Base-by-base conservation (phyloP, 2,329 filamentous ascomycete genomes). In the Aspergillus alliaceus region DNA sequence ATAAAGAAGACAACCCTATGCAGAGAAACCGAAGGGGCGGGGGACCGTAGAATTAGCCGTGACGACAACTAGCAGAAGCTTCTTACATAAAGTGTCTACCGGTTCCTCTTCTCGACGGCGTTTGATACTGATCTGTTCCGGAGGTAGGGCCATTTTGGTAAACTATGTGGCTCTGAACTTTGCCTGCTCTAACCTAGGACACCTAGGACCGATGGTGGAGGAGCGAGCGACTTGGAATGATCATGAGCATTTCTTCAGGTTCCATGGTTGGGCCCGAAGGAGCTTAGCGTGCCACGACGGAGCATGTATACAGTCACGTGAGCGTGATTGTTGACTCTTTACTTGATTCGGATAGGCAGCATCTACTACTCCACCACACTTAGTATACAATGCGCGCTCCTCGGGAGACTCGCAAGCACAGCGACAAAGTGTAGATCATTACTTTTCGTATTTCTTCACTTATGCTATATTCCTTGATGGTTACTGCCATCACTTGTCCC, bases 61-160 rank as follows among this genome's bases (percentile, higher is more conserved):
- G 22, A 18, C 31, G 46, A 32, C 34, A 32, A 6, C 27, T 31
- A 57, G 51, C 53, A 40, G 40, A 27, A 44, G 24, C 22, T 44
- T 54, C 71, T 56, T 78, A 82, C 79, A 80, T 50, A 84, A 72
- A 22, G 79, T 77, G 59, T 85, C 82, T n/a, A 84, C 78, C 3
- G 83, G 81, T 48, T 82, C 80, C 53, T 85, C 82, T 54, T 80
- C 78, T 54, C 82, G 79, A 62, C 83, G 81, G 55, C 83, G 78
- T 72, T 85, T 86, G 67, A 86, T 79, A 24, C 77, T 79, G 51
- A 82, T 80, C 39, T 79, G 75, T 53, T 82, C 79, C 39, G 80
- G 80, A 44, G 79, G 77, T 37, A 78, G 64, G 27, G 78, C 56
- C 79, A 82, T 82, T 6, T 22, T 54, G 46, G 22, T 24, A 5